Conservation (phyloP, 805 yeast genomes). For the Zygotorulaspora florentina region DNA sequence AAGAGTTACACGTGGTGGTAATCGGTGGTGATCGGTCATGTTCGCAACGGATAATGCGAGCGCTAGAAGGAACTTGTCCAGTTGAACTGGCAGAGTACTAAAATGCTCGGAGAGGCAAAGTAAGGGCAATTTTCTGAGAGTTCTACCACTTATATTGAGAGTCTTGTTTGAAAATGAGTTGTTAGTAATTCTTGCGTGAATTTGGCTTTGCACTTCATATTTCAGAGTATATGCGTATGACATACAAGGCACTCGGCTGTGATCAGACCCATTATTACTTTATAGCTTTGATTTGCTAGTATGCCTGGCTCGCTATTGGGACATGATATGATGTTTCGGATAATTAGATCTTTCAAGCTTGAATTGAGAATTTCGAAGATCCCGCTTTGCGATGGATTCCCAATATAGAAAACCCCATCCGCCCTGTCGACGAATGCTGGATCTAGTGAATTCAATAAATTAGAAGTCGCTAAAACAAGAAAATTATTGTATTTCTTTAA, state of each 20-base stretch:
- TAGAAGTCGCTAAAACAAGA: slow-evolving; percentile 41
- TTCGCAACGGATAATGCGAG: slow-evolving; percentile 18
- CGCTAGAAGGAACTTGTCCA: slow-evolving; percentile 25
- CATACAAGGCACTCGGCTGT: slow-evolving; percentile 29
- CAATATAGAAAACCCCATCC: slow-evolving; percentile 36
- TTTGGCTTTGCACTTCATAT: too few species aligned
- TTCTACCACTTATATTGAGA: slow-evolving; percentile 30
- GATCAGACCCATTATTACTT: slow-evolving; percentile 12
- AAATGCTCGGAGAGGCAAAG: slow-evolving; percentile 29
- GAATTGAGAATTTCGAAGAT: slow-evolving; percentile 31
- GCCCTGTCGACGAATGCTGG: slow-evolving; percentile 44
- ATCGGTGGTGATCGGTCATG: neutral
- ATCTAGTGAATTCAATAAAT: slow-evolving; percentile 38
- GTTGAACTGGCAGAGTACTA: slow-evolving; percentile 23
- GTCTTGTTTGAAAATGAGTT: slow-evolving; percentile 10
- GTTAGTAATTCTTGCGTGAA: slow-evolving; percentile 11
- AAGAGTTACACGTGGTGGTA: slow-evolving; percentile 9
- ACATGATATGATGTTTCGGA: slow-evolving; percentile 13
- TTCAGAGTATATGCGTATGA: slow-evolving; percentile 1
- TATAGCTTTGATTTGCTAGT: slow-evolving; percentile 9
- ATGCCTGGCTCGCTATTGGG: slow-evolving; percentile 1
- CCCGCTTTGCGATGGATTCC: slow-evolving; percentile 34
- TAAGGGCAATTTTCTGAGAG: slow-evolving; percentile 28
- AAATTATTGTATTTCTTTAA: slow-evolving; percentile 37
- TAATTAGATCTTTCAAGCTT: slow-evolving; percentile 27